Percentiles rank a stretch among this genome's conserved stretches.
phyloP scores from a whole-genome alignment of 2,329 filamentous ascomycete species.

The Alternaria infectoria region DNA sequence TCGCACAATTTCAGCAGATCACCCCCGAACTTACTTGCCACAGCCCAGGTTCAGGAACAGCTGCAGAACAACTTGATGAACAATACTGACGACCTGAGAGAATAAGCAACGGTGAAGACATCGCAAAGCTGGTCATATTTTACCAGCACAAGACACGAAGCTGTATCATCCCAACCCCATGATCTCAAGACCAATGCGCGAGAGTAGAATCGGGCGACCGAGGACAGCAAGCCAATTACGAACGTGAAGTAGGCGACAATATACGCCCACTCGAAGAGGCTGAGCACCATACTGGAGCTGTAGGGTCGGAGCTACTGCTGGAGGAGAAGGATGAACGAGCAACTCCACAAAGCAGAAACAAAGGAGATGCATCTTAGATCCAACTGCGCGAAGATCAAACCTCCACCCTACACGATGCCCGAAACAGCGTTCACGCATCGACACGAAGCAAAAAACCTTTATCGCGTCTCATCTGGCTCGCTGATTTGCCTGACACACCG shows the following conservation, averaged over 20 bases:
- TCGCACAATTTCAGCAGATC: not conserved
- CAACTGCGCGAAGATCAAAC: not conserved
- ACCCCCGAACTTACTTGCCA: not conserved
- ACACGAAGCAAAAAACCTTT: not conserved
- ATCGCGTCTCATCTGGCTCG: not conserved
- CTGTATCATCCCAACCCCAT: slow-evolving; percentile 9
- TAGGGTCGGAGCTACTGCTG: not conserved
- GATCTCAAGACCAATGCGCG: not conserved
- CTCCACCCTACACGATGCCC: not conserved
- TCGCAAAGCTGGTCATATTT: not conserved
- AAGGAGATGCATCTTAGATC: not conserved
- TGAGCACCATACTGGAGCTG: not conserved
- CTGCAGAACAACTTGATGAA: not conserved
- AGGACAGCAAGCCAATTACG: not conserved
- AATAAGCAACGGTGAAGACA: not conserved
- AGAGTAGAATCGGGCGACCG: slow-evolving; percentile 4
- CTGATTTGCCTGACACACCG: not conserved
- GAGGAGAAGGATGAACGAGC: not conserved
- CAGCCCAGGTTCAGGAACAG: not conserved
- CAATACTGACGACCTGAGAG: not conserved
- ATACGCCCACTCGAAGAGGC: not conserved
- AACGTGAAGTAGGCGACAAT: not conserved
- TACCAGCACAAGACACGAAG: not conserved
- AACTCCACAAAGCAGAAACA: not conserved
- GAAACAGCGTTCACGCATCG: not conserved